phyloP scores from a whole-genome alignment of 2,329 filamentous ascomycete genomes.

The Botryosphaeria dothidea region DNA sequence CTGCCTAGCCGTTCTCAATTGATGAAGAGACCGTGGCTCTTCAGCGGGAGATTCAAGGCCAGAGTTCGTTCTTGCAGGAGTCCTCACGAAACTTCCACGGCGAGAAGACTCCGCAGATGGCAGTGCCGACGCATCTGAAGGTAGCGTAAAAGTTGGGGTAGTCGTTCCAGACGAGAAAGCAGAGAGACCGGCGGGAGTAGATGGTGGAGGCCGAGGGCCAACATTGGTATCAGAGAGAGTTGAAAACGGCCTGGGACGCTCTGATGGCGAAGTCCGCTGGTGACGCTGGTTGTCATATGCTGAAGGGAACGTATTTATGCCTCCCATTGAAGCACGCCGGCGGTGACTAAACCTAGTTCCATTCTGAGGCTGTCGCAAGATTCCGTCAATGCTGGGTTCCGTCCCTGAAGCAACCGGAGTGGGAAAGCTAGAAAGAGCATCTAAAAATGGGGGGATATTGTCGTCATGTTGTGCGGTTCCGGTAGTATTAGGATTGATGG shows the following conservation, averaged over 20 bases:
- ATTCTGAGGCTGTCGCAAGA: constrained; percentile 56
- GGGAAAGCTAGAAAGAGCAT: constrained; percentile 52
- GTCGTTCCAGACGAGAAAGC: constrained; percentile 55
- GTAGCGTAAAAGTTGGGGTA: constrained; percentile 34
- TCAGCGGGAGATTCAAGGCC: constrained; percentile 46
- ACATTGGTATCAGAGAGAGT: constrained; percentile 57
- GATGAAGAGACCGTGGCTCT: constrained; percentile 33
- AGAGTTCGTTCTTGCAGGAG: constrained; percentile 31
- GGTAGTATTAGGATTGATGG: constrained; percentile 57
- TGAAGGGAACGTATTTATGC: constrained; percentile 49
- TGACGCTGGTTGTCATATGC: constrained; percentile 57
- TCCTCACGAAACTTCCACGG: constrained; percentile 42
- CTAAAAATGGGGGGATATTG: constrained; percentile 51
- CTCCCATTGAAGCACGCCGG: constrained; percentile 56
- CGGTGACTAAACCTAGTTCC: constrained; percentile 56
- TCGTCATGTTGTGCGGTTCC: constrained; percentile 41
- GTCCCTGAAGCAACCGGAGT: constrained; percentile 48
- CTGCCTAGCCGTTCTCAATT: constrained; percentile 48
- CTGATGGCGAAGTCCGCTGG: constrained; percentile 43
- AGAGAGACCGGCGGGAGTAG: constrained; percentile 60
- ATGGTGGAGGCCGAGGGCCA: constrained; percentile 62
- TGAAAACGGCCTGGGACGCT: constrained; percentile 44
- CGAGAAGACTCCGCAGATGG: constrained; percentile 38
- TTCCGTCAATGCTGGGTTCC: constrained; percentile 50
- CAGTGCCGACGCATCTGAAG: constrained; percentile 36